Evolutionary conservation across 805 yeast genomes (phyloP), one percentile per base, ranked within the genome.

Genomic region (Metschnikowia shivogae): DNA sequence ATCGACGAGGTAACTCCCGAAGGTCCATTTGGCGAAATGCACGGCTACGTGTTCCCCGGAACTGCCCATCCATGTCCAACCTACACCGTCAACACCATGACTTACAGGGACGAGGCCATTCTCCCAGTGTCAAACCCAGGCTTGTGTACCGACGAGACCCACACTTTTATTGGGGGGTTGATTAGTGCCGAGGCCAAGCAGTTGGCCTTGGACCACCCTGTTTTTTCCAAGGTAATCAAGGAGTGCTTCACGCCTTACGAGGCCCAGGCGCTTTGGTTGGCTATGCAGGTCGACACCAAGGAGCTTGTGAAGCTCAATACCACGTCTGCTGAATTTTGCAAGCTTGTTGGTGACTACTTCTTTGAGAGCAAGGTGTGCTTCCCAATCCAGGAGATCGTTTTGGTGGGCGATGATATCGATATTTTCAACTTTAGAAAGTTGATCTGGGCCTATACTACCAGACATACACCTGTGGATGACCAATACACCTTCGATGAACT

Each of bases 1-100:
- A 36, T 57, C 20, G 46, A 53, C 26, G 6, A 34, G 4, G 42
- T 53, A 11, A 46, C 37, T 14, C 39, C 43, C 2, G 64, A 60
- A 38, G 64, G 63, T 27, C 64, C 63, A n/a, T 59, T 60, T 47
- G 63, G 64, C 20, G 64, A 60, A 29, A 57, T 58, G 62, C 63
- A 58, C 41, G 63, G 63, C n/a, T 60, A 60, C 42, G 50, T 48
- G 12, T 59, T 59, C 34, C 48, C 43, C 9, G 58, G 56, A 8
- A 47, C 50, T 11, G 50, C 46, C n/a, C 60, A 56, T 42, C 55
- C 54, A n/a, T 56, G 60, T 44, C 64, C 64, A 22, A 44, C 52
- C 12, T 59, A 58, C 37, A 53, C 58, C 3, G 57, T 60, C 10
- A 44, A 57, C 7, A 30, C 49, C 8, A 55, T 60, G 33, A 49